Conservation (phyloP, 257 asterid genomes). For the Solanum bulbocastanum region DNA sequence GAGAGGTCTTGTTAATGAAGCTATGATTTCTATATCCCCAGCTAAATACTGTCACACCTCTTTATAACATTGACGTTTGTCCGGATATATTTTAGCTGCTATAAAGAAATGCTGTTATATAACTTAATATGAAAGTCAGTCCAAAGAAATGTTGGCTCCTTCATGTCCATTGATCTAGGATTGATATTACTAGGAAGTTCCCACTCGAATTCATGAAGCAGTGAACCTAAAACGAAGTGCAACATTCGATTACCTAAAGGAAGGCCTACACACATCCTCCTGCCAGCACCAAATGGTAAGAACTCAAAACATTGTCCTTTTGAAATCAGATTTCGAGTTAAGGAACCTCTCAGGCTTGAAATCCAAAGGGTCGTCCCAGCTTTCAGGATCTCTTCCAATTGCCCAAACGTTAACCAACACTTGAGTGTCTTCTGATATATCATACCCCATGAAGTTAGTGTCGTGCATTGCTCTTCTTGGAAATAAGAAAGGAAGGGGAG, state of each 20-base stretch:
- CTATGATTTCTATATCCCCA: neutral
- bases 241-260: too few species aligned
- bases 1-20: neutral
- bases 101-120: neutral
- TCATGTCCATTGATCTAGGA: too few species aligned
- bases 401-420: conserved; percentile 43
- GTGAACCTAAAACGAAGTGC: too few species aligned
- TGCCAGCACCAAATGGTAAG: conserved; percentile 48
- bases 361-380: conserved; percentile 30
- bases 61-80: neutral
- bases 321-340: conserved; percentile 29
- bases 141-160: neutral
- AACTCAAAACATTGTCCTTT: conserved; percentile 44
- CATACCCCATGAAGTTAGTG: conserved; percentile 34
- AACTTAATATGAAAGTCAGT: neutral
- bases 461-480: conserved; percentile 39
- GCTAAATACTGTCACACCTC: neutral
- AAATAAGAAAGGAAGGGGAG: conserved; percentile 39
- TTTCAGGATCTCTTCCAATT: conserved; percentile 43
- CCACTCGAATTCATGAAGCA: too few species aligned
- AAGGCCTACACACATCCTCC: too few species aligned
- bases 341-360: conserved; percentile 46
- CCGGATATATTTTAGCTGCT: neutral
- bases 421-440: conserved; percentile 36
- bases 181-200: too few species aligned